These are phyloP conservation scores for Aspergillus indologenus DNA, from an alignment of 495 filamentous ascomycete species.

Conservation along the genomic window DNA sequence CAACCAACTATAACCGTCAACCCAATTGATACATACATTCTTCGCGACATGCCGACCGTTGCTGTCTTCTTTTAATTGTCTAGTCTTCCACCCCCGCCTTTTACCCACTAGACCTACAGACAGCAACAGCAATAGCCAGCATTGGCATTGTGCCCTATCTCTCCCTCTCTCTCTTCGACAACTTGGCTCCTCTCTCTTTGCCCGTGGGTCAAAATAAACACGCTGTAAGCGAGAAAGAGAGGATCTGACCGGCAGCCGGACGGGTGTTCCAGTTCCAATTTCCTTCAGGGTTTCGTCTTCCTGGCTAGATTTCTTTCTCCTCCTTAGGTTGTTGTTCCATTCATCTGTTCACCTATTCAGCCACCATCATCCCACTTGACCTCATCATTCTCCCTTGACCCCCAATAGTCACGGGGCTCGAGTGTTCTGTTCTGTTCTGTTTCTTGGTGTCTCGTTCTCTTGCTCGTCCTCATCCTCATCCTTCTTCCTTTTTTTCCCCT, in stretches of 20 bases:
- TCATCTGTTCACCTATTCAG: too few species aligned
- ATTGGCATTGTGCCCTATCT: constrained; percentile 1
- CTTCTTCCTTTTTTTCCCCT: constrained; percentile 4
- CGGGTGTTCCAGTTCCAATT: neutral
- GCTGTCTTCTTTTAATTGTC: neutral
- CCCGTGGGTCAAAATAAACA: constrained; percentile 43
- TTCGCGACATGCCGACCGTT: constrained; percentile 16
- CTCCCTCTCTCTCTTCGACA: constrained; percentile 2
- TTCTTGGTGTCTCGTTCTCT: neutral
- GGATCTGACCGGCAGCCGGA: constrained; percentile 10
- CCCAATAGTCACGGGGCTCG: constrained; percentile 1
- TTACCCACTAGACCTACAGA: neutral
- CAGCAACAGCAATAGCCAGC: too few species aligned
- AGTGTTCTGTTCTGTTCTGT: constrained; percentile 3
- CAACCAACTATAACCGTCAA: neutral
- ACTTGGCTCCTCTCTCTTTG: constrained; percentile 19
- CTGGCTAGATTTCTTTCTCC: neutral
- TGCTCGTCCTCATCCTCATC: neutral
- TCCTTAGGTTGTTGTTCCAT: neutral
- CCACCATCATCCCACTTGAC: constrained; percentile 4
- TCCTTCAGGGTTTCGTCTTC: neutral
- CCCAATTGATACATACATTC: constrained; percentile 5
- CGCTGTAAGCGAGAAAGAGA: constrained; percentile 22
- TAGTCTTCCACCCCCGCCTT: neutral
- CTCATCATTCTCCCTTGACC: neutral